A percentile compares a stretch with the other conserved stretches of the same genome.
Evolutionary conservation across 768 basidiomycete genomes (phyloP).

Genomic region (Mycena metata): DNA sequence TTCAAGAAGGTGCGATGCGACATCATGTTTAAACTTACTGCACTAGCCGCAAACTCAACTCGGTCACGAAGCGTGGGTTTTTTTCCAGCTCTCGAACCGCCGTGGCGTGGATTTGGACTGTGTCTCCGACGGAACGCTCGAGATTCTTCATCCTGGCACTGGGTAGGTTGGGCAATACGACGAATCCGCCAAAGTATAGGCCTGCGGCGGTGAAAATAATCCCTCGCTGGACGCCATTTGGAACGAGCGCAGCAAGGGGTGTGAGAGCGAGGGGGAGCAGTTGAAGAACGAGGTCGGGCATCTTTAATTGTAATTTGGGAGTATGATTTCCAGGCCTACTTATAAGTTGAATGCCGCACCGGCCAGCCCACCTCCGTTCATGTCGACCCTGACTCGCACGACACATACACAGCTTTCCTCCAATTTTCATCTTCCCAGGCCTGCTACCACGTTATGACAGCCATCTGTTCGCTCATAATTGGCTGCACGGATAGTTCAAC

Average conservation of each 20-base stretch:
- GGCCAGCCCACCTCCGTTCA: too few species aligned
- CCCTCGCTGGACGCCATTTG: slow-evolving; percentile 14
- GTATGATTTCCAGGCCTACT: neutral
- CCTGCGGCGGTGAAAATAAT: slow-evolving; percentile 1
- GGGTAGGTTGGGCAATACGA: slow-evolving; percentile 11
- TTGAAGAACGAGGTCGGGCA: slow-evolving; percentile 19
- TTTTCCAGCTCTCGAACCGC: slow-evolving; percentile 18
- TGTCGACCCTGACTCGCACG: too few species aligned
- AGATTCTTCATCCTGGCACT: slow-evolving; percentile 15
- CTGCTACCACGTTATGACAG: too few species aligned
- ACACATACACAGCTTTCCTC: too few species aligned
- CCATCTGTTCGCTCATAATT: too few species aligned
- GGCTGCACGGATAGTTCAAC: too few species aligned
- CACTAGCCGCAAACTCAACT: slow-evolving; percentile 12
- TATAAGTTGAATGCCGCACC: too few species aligned
- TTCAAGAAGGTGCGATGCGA: too few species aligned
- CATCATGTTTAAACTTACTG: slow-evolving; percentile 1
- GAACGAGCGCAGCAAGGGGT: slow-evolving; percentile 18
- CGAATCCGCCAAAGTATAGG: slow-evolving; percentile 10
- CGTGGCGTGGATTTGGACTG: slow-evolving; percentile 4
- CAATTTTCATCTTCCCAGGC: too few species aligned
- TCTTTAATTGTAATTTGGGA: neutral
- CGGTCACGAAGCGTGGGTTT: slow-evolving; percentile 20
- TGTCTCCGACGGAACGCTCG: slow-evolving; percentile 17
- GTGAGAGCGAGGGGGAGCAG: slow-evolving; percentile 24